Evolutionary conservation across 2,329 filamentous ascomycete species (phyloP).

Genomic region (Apiospora marii): DNA sequence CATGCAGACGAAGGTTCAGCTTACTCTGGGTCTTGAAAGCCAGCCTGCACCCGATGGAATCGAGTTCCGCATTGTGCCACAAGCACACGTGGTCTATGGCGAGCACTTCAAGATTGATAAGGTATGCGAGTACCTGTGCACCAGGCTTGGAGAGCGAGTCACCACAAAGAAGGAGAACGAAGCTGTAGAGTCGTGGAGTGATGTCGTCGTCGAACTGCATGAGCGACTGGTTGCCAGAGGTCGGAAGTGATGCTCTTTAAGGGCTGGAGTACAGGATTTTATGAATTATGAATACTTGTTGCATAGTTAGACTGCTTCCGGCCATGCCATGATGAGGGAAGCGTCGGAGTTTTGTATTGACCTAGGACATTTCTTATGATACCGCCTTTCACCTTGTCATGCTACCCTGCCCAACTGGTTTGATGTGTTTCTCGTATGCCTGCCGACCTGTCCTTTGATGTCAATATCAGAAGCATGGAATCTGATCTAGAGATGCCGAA

Average conservation of each 20-base stretch:
- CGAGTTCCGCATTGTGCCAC: constrained; percentile 60
- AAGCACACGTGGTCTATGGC: constrained; percentile 75
- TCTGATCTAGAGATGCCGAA: neutral
- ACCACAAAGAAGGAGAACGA: constrained; percentile 44
- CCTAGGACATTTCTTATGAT: constrained; percentile 1
- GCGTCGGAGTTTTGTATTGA: constrained; percentile 8
- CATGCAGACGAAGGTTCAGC: constrained; percentile 73
- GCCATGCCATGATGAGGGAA: neutral
- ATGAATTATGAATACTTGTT: constrained; percentile 5
- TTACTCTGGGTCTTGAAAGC: constrained; percentile 63
- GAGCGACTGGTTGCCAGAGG: constrained; percentile 63
- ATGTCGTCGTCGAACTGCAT: constrained; percentile 63
- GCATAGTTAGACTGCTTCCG: neutral
- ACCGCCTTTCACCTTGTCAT: neutral
- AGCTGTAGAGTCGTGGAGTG: constrained; percentile 57
- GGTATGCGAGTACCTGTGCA: constrained; percentile 74
- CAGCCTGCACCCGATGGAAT: constrained; percentile 56
- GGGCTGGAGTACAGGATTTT: neutral
- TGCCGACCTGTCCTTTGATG: neutral
- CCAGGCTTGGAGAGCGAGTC: constrained; percentile 55
- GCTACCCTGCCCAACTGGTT: neutral
- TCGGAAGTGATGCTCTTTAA: constrained; percentile 48
- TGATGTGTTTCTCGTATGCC: neutral
- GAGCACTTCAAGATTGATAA: constrained; percentile 79
- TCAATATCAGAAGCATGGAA: neutral